Percentiles rank a stretch among this genome's conserved stretches.
phyloP scores from a whole-genome alignment of 192 early-diverging fungal genomes.

The Entomortierella lignicola region DNA sequence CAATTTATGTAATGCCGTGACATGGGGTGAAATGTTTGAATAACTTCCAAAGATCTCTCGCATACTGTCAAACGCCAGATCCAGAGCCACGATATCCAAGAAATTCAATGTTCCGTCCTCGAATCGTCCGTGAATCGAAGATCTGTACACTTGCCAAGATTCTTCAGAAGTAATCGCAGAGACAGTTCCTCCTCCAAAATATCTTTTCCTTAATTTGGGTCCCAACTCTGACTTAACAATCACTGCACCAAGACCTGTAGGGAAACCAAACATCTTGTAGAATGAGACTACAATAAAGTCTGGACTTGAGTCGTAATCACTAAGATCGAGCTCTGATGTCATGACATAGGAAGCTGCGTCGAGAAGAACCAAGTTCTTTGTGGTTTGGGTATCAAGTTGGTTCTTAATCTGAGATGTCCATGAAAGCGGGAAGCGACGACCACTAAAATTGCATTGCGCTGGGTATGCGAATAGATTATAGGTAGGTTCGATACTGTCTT shows the following conservation, averaged over 20 bases:
- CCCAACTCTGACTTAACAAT: slow-evolving; percentile 68
- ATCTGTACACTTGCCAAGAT: slow-evolving; percentile 67
- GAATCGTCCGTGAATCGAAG: slow-evolving; percentile 59
- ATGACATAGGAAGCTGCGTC: slow-evolving; percentile 81
- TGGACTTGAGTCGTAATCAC: slow-evolving; percentile 55
- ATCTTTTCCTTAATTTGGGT: slow-evolving; percentile 62
- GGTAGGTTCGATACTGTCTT: background rate
- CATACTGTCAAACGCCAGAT: slow-evolving; percentile 72
- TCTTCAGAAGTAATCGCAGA: slow-evolving; percentile 63
- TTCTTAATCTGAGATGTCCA: slow-evolving; percentile 63
- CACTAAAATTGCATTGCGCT: slow-evolving; percentile 89
- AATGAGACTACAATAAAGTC: slow-evolving; percentile 84
- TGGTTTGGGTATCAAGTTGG: slow-evolving; percentile 23
- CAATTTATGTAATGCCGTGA: slow-evolving; percentile 57
- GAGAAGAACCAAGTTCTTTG: slow-evolving; percentile 68
- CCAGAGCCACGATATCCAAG: slow-evolving; percentile 76
- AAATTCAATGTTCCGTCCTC: slow-evolving; percentile 89
- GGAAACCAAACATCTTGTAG: slow-evolving; percentile 92
- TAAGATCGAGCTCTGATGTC: slow-evolving; percentile 70
- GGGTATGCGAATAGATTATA: slow-evolving; percentile 80
- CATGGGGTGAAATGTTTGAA: slow-evolving; percentile 59
- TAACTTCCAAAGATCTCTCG: slow-evolving; percentile 57
- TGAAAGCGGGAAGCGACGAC: slow-evolving; percentile 73
- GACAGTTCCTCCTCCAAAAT: slow-evolving; percentile 89
- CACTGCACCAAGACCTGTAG: slow-evolving; percentile 84